Conservation (phyloP, 148 eudicot species). For the Simmondsia chinensis region DNA sequence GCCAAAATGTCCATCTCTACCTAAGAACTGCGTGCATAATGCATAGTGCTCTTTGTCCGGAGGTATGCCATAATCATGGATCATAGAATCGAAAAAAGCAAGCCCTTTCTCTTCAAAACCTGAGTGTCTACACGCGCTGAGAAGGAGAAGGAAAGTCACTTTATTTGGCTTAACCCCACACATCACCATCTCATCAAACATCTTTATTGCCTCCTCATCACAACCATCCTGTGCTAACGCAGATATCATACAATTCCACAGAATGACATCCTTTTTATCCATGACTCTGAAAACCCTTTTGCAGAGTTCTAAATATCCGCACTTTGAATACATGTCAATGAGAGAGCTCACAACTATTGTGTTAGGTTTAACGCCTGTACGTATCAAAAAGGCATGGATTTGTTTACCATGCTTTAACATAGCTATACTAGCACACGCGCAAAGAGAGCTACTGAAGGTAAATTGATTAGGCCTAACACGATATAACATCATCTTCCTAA, state of each 20-base stretch:
- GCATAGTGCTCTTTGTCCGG: slow-evolving; percentile 75
- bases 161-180: slow-evolving; percentile 48
- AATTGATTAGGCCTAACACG: slow-evolving; percentile 51
- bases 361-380: slow-evolving; percentile 40
- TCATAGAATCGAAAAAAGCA: slow-evolving; percentile 40
- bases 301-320: slow-evolving; percentile 47
- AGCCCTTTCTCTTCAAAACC: slow-evolving; percentile 60
- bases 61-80: slow-evolving; percentile 26
- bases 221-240: slow-evolving; percentile 71
- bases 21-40: slow-evolving; percentile 60
- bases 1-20: slow-evolving; percentile 53
- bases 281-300: slow-evolving; percentile 31
- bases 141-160: slow-evolving; percentile 47
- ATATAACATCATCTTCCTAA: slow-evolving; percentile 39
- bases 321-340: slow-evolving; percentile 79
- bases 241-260: slow-evolving; percentile 72
- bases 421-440: slow-evolving; percentile 49
- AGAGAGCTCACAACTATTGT: slow-evolving; percentile 59
- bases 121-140: slow-evolving; percentile 69
- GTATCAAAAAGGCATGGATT: slow-evolving; percentile 51
- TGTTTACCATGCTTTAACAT: slow-evolving; percentile 56
- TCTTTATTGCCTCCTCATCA: slow-evolving; percentile 34
- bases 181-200: slow-evolving; percentile 45
- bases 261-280: slow-evolving; percentile 41
- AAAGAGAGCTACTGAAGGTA: slow-evolving; percentile 56